Evolutionary conservation across 495 filamentous ascomycete species (phyloP).

Genomic region (Podospora comata): DNA sequence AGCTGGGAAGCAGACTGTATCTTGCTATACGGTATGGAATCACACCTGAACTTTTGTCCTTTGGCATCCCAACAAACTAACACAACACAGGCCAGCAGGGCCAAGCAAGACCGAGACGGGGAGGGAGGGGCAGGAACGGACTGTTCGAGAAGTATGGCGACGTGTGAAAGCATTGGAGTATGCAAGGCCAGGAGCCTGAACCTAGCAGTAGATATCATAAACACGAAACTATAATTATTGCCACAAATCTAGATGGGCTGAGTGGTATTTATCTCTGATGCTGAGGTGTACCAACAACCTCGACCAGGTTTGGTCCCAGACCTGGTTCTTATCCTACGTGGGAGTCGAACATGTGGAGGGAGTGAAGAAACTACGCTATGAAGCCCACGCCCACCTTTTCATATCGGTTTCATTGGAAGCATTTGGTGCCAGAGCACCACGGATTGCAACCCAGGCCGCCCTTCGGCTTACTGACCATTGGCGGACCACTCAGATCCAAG

Average conservation of each 20-base stretch:
- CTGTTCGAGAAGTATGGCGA: conserved; percentile 66
- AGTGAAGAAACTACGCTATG: neutral
- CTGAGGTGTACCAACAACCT: neutral
- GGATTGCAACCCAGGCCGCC: too few relatives aligned
- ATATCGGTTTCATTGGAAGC: neutral
- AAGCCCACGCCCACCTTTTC: neutral
- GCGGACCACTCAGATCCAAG: neutral
- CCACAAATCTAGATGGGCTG: neutral
- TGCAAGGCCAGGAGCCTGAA: conserved; percentile 42
- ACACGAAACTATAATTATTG: neutral
- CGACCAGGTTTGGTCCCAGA: neutral
- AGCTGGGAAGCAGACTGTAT: conserved; percentile 61
- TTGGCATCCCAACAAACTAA: neutral
- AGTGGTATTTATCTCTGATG: neutral
- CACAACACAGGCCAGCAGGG: conserved; percentile 54
- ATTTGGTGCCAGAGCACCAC: neutral
- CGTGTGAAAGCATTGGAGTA: conserved; percentile 61
- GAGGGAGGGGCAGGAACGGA: conserved; percentile 60
- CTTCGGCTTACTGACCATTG: neutral
- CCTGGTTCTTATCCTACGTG: neutral
- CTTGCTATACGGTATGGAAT: conserved; percentile 56
- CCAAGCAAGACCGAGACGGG: conserved; percentile 57
- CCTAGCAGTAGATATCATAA: neutral
- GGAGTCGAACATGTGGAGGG: neutral
- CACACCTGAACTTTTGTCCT: neutral